These are phyloP conservation scores for Dryas octopetala DNA, from an alignment of 306 rosid genomes.

Conservation along the genomic window DNA sequence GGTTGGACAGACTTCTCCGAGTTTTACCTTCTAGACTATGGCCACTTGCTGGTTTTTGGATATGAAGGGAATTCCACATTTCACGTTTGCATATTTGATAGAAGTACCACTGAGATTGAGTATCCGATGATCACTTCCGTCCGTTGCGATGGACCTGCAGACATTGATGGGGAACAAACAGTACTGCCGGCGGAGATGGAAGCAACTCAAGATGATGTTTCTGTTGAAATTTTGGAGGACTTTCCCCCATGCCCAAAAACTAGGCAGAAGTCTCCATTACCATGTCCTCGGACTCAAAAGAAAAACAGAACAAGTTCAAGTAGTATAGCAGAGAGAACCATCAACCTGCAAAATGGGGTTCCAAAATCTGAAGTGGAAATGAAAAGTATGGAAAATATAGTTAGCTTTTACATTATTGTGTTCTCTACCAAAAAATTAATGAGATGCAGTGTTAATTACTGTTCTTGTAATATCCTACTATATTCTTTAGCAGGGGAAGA, in stretches of 20 bases:
- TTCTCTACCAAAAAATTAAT: too few relatives aligned
- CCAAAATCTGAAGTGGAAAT: too few relatives aligned
- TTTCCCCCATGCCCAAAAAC: not conserved
- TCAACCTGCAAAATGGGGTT: not conserved
- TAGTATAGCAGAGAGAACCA: not conserved
- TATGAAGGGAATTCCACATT: constrained; percentile 29
- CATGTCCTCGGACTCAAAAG: not conserved
- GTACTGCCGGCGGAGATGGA: too few relatives aligned
- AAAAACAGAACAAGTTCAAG: not conserved
- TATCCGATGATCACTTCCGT: constrained; percentile 21
- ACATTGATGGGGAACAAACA: too few relatives aligned
- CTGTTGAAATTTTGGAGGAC: not conserved
- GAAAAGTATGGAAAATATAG: too few relatives aligned
- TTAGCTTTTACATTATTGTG: too few relatives aligned
- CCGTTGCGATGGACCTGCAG: too few relatives aligned
- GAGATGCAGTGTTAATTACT: too few relatives aligned
- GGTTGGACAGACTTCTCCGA: constrained; percentile 27
- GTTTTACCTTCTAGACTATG: not conserved
- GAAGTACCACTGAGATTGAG: constrained; percentile 22
- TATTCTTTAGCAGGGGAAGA: not conserved
- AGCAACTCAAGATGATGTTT: not conserved
- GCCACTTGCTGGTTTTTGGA: constrained; percentile 15
- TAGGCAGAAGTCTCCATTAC: not conserved
- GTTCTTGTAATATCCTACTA: not conserved
- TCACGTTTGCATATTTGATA: constrained; percentile 28